Evolutionary conservation across 2,329 filamentous ascomycete species (phyloP).

Genomic region (Pseudogymnoascus sp.): DNA sequence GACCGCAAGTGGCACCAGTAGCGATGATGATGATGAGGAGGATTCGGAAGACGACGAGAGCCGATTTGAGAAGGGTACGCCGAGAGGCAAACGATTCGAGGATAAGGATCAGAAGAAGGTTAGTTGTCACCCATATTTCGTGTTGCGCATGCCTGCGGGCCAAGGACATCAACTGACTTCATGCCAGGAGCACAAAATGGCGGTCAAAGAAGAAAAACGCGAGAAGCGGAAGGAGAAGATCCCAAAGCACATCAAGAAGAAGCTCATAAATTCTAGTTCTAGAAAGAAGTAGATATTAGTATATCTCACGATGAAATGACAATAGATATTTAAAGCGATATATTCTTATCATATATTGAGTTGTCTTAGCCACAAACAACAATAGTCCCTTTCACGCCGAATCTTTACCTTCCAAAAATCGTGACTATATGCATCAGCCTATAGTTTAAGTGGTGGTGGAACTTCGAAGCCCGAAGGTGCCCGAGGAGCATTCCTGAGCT

Average conservation of each 20-base stretch:
- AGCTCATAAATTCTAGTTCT: conserved; percentile 54
- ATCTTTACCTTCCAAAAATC: neutral
- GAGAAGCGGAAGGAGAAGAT: conserved; percentile 94
- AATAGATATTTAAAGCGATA: conserved; percentile 4
- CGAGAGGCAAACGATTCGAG: conserved; percentile 76
- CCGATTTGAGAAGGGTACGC: conserved; percentile 57
- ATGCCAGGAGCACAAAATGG: conserved; percentile 64
- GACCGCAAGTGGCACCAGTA: conserved; percentile 33
- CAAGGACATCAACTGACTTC: conserved; percentile 20
- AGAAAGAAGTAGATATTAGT: conserved; percentile 54
- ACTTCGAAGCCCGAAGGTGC: too few species aligned
- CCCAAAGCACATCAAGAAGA: conserved; percentile 93
- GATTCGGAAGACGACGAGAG: conserved; percentile 43
- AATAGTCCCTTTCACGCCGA: neutral
- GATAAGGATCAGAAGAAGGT: conserved; percentile 86
- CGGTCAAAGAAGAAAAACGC: conserved; percentile 90
- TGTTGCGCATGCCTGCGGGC: neutral
- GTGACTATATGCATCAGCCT: neutral
- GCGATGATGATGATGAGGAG: conserved; percentile 32
- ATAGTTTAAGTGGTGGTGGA: neutral
- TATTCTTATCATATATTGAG: neutral
- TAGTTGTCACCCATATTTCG: conserved; percentile 18
- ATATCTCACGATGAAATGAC: conserved; percentile 10
- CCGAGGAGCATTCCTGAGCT: neutral
- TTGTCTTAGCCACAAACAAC: neutral